Evolutionary conservation across 192 early-diverging fungal genomes (phyloP).

Genomic region (Dissophora globulifera): DNA sequence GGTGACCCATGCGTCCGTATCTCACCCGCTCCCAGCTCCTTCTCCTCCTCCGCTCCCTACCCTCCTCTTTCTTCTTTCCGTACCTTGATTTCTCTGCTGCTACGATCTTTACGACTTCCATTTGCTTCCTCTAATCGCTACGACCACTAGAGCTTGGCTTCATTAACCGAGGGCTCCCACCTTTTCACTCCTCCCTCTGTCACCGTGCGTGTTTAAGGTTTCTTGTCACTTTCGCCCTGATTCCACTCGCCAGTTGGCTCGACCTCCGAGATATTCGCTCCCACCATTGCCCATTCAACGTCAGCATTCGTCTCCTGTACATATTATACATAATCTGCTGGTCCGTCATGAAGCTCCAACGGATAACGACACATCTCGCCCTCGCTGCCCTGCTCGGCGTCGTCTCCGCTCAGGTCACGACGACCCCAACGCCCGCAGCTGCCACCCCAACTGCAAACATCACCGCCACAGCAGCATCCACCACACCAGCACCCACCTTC

Average conservation of each 20-base stretch:
- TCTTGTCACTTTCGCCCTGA: too few species aligned
- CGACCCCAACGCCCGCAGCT: background rate
- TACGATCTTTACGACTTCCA: background rate
- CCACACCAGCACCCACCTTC: conserved; percentile 20
- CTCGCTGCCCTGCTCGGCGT: background rate
- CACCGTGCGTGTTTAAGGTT: too few species aligned
- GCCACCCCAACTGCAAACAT: background rate
- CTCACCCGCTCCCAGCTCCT: background rate
- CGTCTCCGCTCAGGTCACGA: conserved; percentile 7
- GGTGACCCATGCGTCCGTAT: background rate
- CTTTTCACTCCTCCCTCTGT: too few species aligned
- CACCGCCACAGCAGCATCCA: background rate
- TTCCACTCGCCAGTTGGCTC: too few species aligned
- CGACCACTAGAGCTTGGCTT: background rate
- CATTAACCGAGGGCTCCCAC: too few species aligned
- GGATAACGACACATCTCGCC: background rate
- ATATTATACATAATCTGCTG: background rate
- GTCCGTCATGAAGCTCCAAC: conserved; percentile 9
- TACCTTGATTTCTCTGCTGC: too few species aligned
- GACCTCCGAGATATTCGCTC: too few species aligned
- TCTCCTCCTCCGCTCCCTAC: background rate
- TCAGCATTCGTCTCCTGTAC: background rate
- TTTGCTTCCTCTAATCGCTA: too few species aligned
- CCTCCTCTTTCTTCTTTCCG: background rate
- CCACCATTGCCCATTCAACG: background rate